phyloP scores from a whole-genome alignment of 768 basidiomycete genomes.

The Boletus huronensis region DNA sequence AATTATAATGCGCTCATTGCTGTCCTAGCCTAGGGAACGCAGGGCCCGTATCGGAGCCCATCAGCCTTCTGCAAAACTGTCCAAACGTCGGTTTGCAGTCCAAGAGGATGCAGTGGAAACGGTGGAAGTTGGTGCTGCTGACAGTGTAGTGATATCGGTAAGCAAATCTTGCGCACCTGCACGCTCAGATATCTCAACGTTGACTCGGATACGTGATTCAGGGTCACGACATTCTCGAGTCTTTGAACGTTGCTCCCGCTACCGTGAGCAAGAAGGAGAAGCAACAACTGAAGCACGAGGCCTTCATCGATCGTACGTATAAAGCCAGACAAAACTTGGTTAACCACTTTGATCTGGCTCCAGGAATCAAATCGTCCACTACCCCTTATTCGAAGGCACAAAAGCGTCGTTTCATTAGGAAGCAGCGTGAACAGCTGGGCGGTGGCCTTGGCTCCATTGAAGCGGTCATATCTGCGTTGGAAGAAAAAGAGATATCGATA shows the following conservation, averaged over 20 bases:
- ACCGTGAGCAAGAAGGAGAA: conserved; percentile 62
- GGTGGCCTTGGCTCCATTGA: conserved; percentile 50
- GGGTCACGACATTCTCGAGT: conserved; percentile 44
- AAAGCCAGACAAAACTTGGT: neutral
- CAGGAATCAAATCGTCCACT: conserved; percentile 48
- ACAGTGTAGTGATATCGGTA: conserved; percentile 39
- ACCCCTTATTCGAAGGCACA: conserved; percentile 72
- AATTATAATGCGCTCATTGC: conserved; percentile 15
- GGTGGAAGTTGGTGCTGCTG: conserved; percentile 42
- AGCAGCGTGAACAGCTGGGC: conserved; percentile 57
- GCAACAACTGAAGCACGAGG: conserved; percentile 59
- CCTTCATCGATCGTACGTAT: conserved; percentile 60
- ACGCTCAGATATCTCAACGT: neutral
- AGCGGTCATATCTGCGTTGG: conserved; percentile 52
- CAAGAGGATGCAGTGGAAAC: conserved; percentile 48
- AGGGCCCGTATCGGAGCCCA: conserved; percentile 46
- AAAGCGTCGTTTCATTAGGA: conserved; percentile 64
- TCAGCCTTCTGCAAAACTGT: conserved; percentile 47
- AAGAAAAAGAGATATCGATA: conserved; percentile 32
- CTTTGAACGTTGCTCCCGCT: conserved; percentile 29
- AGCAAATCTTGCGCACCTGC: conserved; percentile 4
- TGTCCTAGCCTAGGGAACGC: conserved; percentile 33
- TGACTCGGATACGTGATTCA: conserved; percentile 21
- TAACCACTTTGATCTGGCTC: neutral
- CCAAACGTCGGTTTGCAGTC: conserved; percentile 47